Conservation (phyloP, 2,329 filamentous ascomycete genomes). For the Mycosphaerella arachidis region DNA sequence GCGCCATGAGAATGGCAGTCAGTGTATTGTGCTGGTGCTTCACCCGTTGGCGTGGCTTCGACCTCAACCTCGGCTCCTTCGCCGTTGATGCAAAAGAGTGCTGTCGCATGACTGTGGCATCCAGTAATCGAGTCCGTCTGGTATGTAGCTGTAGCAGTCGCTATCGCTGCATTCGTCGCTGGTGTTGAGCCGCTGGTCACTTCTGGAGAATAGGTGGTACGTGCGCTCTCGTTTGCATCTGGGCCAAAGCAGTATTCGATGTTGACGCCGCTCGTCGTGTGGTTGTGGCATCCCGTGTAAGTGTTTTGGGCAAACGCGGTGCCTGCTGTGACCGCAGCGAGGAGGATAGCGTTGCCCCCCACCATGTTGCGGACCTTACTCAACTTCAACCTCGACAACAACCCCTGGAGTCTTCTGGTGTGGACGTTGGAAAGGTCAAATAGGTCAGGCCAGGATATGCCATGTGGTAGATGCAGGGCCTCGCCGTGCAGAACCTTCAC, state of each 20-base stretch:
- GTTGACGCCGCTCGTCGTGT: slow-evolving; percentile 8
- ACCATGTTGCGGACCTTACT: slow-evolving; percentile 11
- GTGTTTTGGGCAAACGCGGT: slow-evolving; percentile 16
- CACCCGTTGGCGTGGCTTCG: slow-evolving; percentile 53
- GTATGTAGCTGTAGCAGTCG: slow-evolving; percentile 2
- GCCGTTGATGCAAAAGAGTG: slow-evolving; percentile 37
- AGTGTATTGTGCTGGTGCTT: slow-evolving; percentile 45
- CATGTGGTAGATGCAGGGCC: not conserved
- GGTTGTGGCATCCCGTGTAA: slow-evolving; percentile 20
- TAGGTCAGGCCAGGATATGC: not conserved
- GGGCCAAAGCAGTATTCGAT: slow-evolving; percentile 18
- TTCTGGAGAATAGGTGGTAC: slow-evolving; percentile 11
- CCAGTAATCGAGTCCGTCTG: slow-evolving; percentile 21
- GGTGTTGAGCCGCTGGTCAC: slow-evolving; percentile 10
- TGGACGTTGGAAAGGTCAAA: not conserved
- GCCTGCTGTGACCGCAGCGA: slow-evolving; percentile 1
- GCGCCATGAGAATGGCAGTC: slow-evolving; percentile 60
- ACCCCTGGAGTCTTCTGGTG: not conserved
- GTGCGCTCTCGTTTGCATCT: slow-evolving; percentile 14
- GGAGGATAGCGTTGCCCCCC: slow-evolving; percentile 1
- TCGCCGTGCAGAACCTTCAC: not conserved
- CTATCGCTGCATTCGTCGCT: slow-evolving; percentile 8
- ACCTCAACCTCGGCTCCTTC: slow-evolving; percentile 45
- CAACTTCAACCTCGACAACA: not conserved
- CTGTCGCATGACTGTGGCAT: slow-evolving; percentile 20